Evolutionary conservation across 2,329 filamentous ascomycete species (phyloP), one percentile per base, ranked within the genome.

Genomic region (Ophiostoma tasmaniense): DNA sequence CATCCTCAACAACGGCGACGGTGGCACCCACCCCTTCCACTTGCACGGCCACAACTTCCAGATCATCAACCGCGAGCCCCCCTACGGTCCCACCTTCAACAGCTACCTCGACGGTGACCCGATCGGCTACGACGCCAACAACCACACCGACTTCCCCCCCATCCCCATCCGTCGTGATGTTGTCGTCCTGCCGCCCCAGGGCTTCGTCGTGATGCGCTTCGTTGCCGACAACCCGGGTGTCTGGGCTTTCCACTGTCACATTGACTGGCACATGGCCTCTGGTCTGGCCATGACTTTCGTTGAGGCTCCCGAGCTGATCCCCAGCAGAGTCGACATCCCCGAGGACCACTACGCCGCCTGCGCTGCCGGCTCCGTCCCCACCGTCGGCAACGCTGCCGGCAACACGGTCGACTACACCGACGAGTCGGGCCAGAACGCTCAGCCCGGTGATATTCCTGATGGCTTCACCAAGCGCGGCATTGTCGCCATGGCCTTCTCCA

Each of bases 1-100:
- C 66, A 79, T 92, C 22, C 80, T 94, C n/a, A 91, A 93, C 80
- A 94, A 93, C 75, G 82, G 87, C 62, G 91, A 94, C 73, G 76
- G 83, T 70, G 80, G 91, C 59, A 88, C 87, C 10, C 90, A 93
- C 74, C 92, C 87, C 4, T 93, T 93, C 80, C 90, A 91, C 74
- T 76, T 96, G 0, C 93, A 95, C 79, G 90, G 90, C 0, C 90
- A 92, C 76, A 81, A 85, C 73, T 92, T 93, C 79, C 71, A 72
- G 77, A 81, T 89, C 3, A 76, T 92, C 45, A 81, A 84, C 72
- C 87, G 89, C 33, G 85, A 77, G 0, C 86, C 88, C 39, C 82
- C 88, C 0, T 83, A 79, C 0, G 87, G 88, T 6, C 79, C 81
- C 1, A 88, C 85, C 1, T 89, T 86, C 72, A 81, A 82, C 3